Conservation (phyloP, 192 early-diverging fungal species). For the Piromyces finnis region DNA sequence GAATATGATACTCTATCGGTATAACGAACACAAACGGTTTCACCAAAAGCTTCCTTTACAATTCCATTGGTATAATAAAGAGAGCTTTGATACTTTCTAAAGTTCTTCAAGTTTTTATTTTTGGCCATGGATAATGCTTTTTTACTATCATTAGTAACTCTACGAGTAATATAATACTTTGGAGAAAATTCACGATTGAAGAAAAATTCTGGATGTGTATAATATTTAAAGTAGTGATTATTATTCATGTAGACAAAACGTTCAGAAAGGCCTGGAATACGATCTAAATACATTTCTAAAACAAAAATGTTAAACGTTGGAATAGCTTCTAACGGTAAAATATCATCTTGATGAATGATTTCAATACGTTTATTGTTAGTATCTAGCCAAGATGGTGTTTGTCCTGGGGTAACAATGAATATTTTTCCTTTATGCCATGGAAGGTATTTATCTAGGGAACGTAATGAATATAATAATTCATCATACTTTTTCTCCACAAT, state of each 20-base stretch:
- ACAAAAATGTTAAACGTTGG: neutral
- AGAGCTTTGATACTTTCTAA: neutral
- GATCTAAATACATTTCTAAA: neutral
- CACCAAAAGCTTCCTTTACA: neutral
- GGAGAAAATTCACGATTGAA: neutral
- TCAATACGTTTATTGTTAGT: neutral
- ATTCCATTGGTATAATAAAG: neutral
- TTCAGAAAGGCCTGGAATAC: neutral
- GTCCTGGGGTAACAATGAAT: neutral
- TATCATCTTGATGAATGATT: neutral
- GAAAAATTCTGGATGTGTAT: neutral
- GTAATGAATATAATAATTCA: neutral
- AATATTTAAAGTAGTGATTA: neutral
- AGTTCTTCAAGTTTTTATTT: neutral
- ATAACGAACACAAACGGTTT: neutral
- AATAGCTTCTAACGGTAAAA: neutral
- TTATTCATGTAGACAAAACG: neutral
- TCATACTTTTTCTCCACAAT: neutral
- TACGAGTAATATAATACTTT: neutral
- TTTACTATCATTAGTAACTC: neutral
- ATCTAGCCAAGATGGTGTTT: neutral
- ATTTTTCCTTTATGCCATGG: neutral
- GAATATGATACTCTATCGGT: neutral
- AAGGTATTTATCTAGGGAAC: neutral
- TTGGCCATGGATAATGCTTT: neutral